Percentiles rank a stretch among this genome's conserved stretches.
phyloP scores from a whole-genome alignment of 23 red algal species.

The Gracilaria vermiculophylla region DNA sequence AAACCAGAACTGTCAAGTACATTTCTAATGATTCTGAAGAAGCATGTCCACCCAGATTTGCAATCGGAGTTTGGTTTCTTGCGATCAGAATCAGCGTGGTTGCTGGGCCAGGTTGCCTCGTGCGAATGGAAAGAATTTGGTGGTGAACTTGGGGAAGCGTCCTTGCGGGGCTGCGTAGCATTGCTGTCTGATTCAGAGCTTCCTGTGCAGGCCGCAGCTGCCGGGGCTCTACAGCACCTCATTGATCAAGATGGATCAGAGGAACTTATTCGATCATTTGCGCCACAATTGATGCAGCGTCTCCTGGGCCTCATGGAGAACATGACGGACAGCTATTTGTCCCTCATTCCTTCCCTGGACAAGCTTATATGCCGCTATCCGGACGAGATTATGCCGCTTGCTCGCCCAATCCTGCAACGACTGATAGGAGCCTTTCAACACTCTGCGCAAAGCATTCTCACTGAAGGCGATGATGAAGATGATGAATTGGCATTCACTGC shows the following conservation, averaged over 20 bases:
- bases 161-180: constrained; percentile 55
- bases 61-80: constrained; percentile 76
- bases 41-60: constrained; percentile 66
- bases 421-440: constrained; percentile 68
- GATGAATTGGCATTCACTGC: constrained; percentile 73
- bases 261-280: constrained; percentile 32
- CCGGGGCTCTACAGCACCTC: constrained; percentile 67
- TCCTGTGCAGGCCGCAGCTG: constrained; percentile 71
- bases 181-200: constrained; percentile 71
- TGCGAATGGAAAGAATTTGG: constrained; percentile 43
- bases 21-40: constrained; percentile 50
- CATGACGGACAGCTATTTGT: constrained; percentile 71
- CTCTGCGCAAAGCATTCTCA: constrained; percentile 24
- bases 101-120: constrained; percentile 79
- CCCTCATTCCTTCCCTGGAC: constrained; percentile 69
- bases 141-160: constrained; percentile 32
- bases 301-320: constrained; percentile 72
- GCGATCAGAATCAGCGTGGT: constrained; percentile 71
- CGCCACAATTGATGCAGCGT: constrained; percentile 59
- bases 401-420: constrained; percentile 39
- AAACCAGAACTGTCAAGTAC: constrained; percentile 36
- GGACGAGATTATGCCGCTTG: constrained; percentile 71
- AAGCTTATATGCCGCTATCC: constrained; percentile 72
- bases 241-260: constrained; percentile 51
- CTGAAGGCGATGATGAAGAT: constrained; percentile 72